phyloP scores from a whole-genome alignment of 2,329 filamentous ascomycete genomes.

The Penicillium corylophilum region DNA sequence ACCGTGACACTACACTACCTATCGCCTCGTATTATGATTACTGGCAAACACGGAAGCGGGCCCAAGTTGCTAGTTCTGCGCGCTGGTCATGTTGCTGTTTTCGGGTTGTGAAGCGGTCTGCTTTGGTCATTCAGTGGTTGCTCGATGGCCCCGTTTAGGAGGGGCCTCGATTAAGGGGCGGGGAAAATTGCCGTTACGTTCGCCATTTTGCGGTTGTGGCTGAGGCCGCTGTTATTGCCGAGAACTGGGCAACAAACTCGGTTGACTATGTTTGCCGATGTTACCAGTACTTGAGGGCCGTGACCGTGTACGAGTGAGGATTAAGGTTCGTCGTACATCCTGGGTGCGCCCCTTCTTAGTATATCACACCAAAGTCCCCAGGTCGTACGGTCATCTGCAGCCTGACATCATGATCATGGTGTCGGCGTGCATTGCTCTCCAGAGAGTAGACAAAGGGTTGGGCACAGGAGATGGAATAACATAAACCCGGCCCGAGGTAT shows the following conservation, averaged over 20 bases:
- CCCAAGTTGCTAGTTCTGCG: not conserved
- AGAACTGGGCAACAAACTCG: not conserved
- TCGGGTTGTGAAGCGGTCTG: not conserved
- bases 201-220: not conserved
- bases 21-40: constrained; percentile 1
- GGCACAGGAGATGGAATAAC: too few species aligned
- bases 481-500: not conserved
- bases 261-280: not conserved
- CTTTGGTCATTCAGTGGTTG: not conserved
- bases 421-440: constrained; percentile 5
- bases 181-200: too few species aligned
- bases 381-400: constrained; percentile 12
- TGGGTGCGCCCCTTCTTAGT: not conserved
- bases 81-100: not conserved
- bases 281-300: not conserved
- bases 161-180: not conserved
- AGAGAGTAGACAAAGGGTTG: too few species aligned
- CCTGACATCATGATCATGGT: constrained; percentile 22
- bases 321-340: not conserved
- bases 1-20: not conserved
- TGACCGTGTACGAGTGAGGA: not conserved
- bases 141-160: not conserved
- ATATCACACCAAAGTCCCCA: not conserved
- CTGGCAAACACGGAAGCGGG: not conserved
- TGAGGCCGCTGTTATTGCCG: not conserved